These are phyloP conservation scores for Lactifluus piperatus DNA, from an alignment of 768 basidiomycete species.

Conservation along the genomic window DNA sequence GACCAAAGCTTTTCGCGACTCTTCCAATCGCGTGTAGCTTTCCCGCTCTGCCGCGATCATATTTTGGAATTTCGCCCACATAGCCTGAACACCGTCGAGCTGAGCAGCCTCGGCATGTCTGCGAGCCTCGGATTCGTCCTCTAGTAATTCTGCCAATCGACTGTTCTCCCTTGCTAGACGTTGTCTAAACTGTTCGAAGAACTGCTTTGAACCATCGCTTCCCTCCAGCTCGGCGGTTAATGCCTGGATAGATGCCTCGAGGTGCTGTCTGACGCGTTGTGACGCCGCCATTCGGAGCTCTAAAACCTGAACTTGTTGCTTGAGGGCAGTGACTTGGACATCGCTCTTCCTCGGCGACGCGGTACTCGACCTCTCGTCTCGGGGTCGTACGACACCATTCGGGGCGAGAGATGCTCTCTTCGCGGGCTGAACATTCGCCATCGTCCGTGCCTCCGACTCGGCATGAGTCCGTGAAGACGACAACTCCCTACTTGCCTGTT, in stretches of 20 bases:
- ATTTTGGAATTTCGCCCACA: conserved; percentile 59
- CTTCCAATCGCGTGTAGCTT: conserved; percentile 55
- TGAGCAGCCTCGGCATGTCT: conserved; percentile 53
- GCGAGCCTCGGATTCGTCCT: conserved; percentile 58
- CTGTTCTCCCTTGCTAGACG: conserved; percentile 50
- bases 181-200: conserved; percentile 46
- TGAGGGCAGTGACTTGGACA: conserved; percentile 39
- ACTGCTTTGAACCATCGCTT: conserved; percentile 58
- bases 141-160: conserved; percentile 43
- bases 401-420: conserved; percentile 29
- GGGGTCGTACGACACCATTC: conserved; percentile 31
- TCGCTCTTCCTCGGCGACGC: conserved; percentile 38
- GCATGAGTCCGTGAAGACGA: conserved; percentile 28
- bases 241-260: conserved; percentile 51
- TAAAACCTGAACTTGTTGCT: conserved; percentile 57
- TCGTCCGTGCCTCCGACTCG: conserved; percentile 29
- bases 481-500: conserved; percentile 50
- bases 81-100: conserved; percentile 50
- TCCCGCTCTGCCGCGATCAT: conserved; percentile 51
- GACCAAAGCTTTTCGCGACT: conserved; percentile 62
- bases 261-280: conserved; percentile 54
- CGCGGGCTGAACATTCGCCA: conserved; percentile 41
- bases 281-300: conserved; percentile 64
- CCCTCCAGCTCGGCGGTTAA: conserved; percentile 53
- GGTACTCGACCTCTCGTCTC: conserved; percentile 30